Base-by-base conservation (phyloP, 305 asterid genomes). In the Rubia occidens region DNA sequence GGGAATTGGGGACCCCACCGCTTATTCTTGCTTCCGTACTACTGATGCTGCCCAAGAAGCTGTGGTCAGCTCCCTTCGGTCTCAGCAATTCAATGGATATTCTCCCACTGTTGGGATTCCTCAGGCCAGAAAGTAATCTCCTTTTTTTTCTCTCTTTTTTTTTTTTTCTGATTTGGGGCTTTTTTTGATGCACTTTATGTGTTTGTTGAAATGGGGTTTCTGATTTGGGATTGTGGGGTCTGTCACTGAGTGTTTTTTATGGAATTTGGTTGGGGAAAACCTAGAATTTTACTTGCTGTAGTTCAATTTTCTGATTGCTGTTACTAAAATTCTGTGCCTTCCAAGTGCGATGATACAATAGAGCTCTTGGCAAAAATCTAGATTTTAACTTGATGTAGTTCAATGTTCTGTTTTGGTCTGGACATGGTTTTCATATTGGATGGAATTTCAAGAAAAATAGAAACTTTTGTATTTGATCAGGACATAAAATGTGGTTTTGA, bases 1-100 rank as follows among this genome's bases (percentile, higher is more conserved):
- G 68, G 84, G 77, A 18, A 69, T 76, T 3, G 84, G 84, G 35
- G 81, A 80, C 15, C 84, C 84, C 2, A 74, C 84, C 32, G 76
- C 69, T 13, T 74, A 42, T 72, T 66, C 81, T 39, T 78, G 78
- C 64, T 78, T 74, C 62, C 74, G 69, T 3, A 77, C 79, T 39
- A 75, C 79, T 64, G 24, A 21, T 59, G 74, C 65, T 63, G 81
- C 78, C 43, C 73, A 71, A 40, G 75, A 80, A 59, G 81, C 81
- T 21, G 74, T 78, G 60, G 71, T 67, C 5, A 66, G 71, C 18
- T 11, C 76, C n/a, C 74, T 78, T 35, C 75, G 65, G 32, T 75
- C 78, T 47, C 49, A 64, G 71, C 77, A 80, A 47, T 80, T 80
- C 73, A 80, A 80, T 74, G 81, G 81, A 54, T 80, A 80, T 9